A percentile compares a stretch with the other conserved stretches of the same genome.
These are phyloP conservation scores for Amphibolis antarctica DNA, from an alignment of 106 monocot genomes.

Conservation along the genomic window DNA sequence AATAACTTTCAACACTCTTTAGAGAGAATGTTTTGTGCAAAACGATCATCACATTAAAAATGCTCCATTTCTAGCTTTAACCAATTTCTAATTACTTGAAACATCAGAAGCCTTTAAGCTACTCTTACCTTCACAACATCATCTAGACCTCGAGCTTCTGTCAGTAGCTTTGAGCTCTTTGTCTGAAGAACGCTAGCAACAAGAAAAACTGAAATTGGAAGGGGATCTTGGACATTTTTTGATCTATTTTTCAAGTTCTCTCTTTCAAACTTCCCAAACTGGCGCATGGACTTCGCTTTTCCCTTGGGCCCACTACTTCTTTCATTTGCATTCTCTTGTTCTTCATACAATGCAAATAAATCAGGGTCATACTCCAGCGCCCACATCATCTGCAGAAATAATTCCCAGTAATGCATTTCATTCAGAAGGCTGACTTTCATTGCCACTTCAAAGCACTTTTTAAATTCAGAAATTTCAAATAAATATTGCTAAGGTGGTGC, in stretches of 20 bases:
- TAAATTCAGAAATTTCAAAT: too few species aligned
- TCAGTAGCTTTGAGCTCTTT: slow-evolving; percentile 64
- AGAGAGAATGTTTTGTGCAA: too few species aligned
- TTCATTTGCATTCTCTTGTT: slow-evolving; percentile 23
- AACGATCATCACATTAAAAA: too few species aligned
- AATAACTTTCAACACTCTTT: too few species aligned
- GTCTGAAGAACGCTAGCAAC: slow-evolving; percentile 88
- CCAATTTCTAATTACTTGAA: neutral
- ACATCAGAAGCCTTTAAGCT: neutral
- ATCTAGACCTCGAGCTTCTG: slow-evolving; percentile 78
- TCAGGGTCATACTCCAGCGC: slow-evolving; percentile 88
- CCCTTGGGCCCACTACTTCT: slow-evolving; percentile 50
- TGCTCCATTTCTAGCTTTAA: neutral
- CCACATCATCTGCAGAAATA: slow-evolving; percentile 88
- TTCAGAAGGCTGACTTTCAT: neutral
- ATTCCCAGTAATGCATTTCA: slow-evolving; percentile 7
- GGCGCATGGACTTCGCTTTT: slow-evolving; percentile 59
- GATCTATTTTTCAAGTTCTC: slow-evolving; percentile 53
- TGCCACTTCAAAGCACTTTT: too few species aligned
- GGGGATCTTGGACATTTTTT: slow-evolving; percentile 38
- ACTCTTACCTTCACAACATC: slow-evolving; percentile 74
- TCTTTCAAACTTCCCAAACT: slow-evolving; percentile 76
- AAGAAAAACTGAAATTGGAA: slow-evolving; percentile 87
- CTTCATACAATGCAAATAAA: slow-evolving; percentile 56
- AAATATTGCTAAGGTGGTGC: too few species aligned